Evolutionary conservation across 164 flowering plant genomes (phyloP).

Genomic region (Vitis rotundifolia): DNA sequence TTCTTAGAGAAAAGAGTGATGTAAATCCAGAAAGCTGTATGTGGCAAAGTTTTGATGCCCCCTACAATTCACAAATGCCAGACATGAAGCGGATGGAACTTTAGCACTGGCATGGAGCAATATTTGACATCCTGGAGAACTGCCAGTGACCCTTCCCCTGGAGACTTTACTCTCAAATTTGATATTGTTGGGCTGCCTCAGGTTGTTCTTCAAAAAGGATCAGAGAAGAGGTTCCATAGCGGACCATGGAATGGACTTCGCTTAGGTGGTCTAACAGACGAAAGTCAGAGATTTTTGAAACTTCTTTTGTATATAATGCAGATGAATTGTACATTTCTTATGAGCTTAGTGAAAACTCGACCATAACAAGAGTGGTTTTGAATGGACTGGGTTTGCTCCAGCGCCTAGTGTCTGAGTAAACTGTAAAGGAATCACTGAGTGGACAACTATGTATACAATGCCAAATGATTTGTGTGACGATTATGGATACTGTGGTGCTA

Average conservation of each 20-base stretch:
- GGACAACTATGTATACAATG: background rate
- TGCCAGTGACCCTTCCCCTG: background rate
- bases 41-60: background rate
- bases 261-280: background rate
- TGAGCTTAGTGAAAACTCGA: background rate
- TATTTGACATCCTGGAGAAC: background rate
- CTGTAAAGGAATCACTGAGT: background rate
- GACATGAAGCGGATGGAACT: background rate
- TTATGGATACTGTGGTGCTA: slow-evolving; percentile 21
- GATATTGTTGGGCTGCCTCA: background rate
- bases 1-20: too few species aligned
- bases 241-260: background rate
- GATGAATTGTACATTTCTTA: slow-evolving; percentile 13
- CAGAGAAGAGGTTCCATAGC: background rate
- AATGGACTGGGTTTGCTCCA: slow-evolving; percentile 9
- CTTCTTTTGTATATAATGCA: background rate
- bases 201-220: background rate
- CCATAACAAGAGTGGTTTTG: slow-evolving; percentile 9
- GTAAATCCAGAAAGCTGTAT: too few species aligned
- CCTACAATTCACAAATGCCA: background rate
- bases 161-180: background rate
- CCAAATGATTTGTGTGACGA: slow-evolving; percentile 17
- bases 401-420: slow-evolving; percentile 12
- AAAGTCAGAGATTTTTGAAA: background rate
- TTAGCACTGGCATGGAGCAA: background rate